Evolutionary conservation across 2,329 filamentous ascomycete genomes (phyloP), one percentile per base, ranked within the genome.

Genomic region (Paecilomyces sp.): DNA sequence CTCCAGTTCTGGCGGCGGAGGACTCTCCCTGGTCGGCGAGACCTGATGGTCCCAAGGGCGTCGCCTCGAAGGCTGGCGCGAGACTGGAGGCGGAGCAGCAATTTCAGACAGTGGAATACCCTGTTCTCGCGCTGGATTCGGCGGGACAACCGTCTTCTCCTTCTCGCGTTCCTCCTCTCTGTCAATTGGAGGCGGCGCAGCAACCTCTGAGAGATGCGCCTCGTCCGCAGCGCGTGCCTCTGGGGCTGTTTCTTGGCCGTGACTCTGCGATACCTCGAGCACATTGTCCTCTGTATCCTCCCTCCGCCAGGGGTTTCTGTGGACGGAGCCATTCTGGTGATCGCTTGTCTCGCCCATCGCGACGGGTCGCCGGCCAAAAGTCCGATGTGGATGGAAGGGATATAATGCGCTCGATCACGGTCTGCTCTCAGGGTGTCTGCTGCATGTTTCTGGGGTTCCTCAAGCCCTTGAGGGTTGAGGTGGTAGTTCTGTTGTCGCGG

Each of bases 11-110:
- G 8, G 54, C 59, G 30, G 64, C 54, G 13, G 62, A 56, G 13
- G 60, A 58, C 41, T 64, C 59, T 52, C 65, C 63, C 52, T 65
- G 60, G 34, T 61, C 59, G 24, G 62, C 64, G 57, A 60, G 60
- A 28, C 60, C 58, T 24, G 55, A 60, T 36, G 62, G 28, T 51
- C 67, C 69, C 71, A 67, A 75, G 73, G 24, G 62, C 70, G 64
- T 75, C 79, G 54, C 71, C 62, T 24, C 62, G 64, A 56, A 63
- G 71, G 60, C 78, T 75, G 51, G 72, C 70, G 24, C 68, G 80
- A 73, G 2, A 83, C 72, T 2, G 80, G 79, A 34, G 77, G 71
- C 13, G 78, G 75, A 2, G 68, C 74, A 36, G 64, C 60, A 9
- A 66, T 62, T 57, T 73, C 70, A 22, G 68, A 65, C 33, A 70